phyloP scores from a whole-genome alignment of 106 monocot genomes.

The Dactylorhiza incarnata region DNA sequence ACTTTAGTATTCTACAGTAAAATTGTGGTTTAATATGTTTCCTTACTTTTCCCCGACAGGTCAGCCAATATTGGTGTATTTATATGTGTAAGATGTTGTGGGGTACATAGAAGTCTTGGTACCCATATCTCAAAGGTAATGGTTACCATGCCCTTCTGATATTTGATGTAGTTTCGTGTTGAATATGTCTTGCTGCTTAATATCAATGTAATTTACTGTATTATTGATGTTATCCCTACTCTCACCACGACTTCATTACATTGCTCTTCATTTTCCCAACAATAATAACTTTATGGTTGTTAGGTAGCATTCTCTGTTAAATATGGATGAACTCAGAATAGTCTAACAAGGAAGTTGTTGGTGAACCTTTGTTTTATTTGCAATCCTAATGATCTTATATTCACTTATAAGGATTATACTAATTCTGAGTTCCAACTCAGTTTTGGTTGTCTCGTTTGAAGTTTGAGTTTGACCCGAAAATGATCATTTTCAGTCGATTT shows the following conservation, averaged over 20 bases:
- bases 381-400: neutral
- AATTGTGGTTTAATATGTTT: neutral
- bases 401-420: neutral
- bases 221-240: neutral
- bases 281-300: neutral
- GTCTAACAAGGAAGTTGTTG: neutral
- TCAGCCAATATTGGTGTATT: constrained; percentile 26
- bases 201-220: neutral
- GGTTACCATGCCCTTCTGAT: neutral
- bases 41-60: constrained; percentile 1
- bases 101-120: constrained; percentile 23
- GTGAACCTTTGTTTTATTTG: neutral
- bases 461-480: too few species aligned
- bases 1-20: neutral
- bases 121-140: constrained; percentile 21
- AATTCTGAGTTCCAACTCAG: too few species aligned
- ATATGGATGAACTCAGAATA: neutral
- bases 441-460: too few species aligned
- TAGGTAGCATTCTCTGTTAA: neutral
- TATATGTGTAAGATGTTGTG: constrained; percentile 27
- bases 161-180: neutral
- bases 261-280: neutral
- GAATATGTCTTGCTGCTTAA: neutral
- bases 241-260: neutral
- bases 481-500: too few species aligned